These are phyloP conservation scores for Candida odintsovae DNA, from an alignment of 805 yeast species.

Conservation along the genomic window DNA sequence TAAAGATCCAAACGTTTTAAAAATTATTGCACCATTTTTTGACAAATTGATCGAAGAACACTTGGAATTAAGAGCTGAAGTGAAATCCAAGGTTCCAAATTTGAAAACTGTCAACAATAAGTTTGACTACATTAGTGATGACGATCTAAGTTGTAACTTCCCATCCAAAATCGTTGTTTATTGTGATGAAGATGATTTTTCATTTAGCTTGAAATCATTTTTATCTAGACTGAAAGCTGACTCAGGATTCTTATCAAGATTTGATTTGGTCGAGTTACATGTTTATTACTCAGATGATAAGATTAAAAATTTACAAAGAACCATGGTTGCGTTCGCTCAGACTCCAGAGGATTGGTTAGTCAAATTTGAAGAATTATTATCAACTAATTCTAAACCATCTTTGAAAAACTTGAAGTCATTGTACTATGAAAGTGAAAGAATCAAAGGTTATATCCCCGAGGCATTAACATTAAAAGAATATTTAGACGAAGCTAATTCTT, in stretches of 20 bases:
- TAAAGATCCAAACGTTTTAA: slow-evolving; percentile 33
- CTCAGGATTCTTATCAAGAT: slow-evolving; percentile 7
- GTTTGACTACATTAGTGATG: slow-evolving; percentile 47
- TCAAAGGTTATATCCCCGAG: slow-evolving; percentile 34
- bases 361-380: slow-evolving; percentile 36
- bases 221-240: slow-evolving; percentile 12
- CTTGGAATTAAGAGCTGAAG: slow-evolving; percentile 32
- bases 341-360: slow-evolving; percentile 48
- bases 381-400: slow-evolving; percentile 38
- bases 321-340: slow-evolving; percentile 35
- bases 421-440: slow-evolving; percentile 50
- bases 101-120: slow-evolving; percentile 30
- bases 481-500: slow-evolving; percentile 39
- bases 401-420: slow-evolving; percentile 39
- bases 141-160: slow-evolving; percentile 41
- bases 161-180: slow-evolving; percentile 48
- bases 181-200: slow-evolving; percentile 26
- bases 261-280: slow-evolving; percentile 36
- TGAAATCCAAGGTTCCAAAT: slow-evolving; percentile 28
- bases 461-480: slow-evolving; percentile 33
- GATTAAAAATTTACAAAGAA: slow-evolving; percentile 32
- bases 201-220: slow-evolving; percentile 28
- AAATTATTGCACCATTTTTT: slow-evolving; percentile 29
- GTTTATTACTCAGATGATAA: slow-evolving; percentile 47
- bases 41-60: slow-evolving; percentile 35